phyloP scores from a whole-genome alignment of 1,284 basidiomycete genomes.

The Coniophora puteana region DNA sequence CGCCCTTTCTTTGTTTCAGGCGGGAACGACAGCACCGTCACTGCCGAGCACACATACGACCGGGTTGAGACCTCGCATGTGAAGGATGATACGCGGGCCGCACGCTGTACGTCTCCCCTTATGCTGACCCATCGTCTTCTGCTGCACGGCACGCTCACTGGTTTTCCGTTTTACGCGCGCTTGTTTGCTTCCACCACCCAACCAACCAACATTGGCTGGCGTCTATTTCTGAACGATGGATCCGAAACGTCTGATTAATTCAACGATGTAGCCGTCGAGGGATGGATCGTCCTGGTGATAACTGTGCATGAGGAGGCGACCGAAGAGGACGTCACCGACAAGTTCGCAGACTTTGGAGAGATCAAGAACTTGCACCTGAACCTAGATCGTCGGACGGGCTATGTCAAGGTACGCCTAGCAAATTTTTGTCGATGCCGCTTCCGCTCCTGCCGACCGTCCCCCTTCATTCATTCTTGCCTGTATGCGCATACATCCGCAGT shows the following conservation, averaged over 20 bases:
- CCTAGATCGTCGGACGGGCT: conserved; percentile 95
- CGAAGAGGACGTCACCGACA: conserved; percentile 95
- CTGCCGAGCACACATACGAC: conserved; percentile 72
- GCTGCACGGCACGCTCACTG: too few relatives aligned
- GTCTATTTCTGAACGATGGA: conserved; percentile 9
- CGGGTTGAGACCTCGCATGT: conserved; percentile 63
- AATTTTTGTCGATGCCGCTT: too few relatives aligned
- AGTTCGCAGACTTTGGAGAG: conserved; percentile 96
- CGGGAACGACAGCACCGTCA: conserved; percentile 53
- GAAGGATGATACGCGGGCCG: conserved; percentile 72
- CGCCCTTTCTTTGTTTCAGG: conserved; percentile 29
- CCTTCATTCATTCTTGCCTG: conserved; percentile 1
- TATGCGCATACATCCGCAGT: too few relatives aligned
- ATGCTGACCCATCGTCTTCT: conserved; percentile 8
- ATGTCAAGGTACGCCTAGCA: conserved; percentile 92
- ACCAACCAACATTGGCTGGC: conserved; percentile 1
- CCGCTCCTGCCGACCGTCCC: too few relatives aligned
- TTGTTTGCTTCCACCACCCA: conserved; percentile 13
- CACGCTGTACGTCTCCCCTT: conserved; percentile 60
- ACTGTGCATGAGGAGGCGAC: conserved; percentile 98
- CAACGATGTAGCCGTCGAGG: conserved; percentile 97
- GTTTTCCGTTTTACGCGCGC: background rate
- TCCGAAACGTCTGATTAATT: too few relatives aligned
- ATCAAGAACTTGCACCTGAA: conserved; percentile 98
- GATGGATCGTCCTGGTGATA: conserved; percentile 97